Percentiles rank a stretch among this genome's conserved stretches.
Evolutionary conservation across 495 filamentous ascomycete genomes (phyloP).

Genomic region (Chaetomidium leptoderma): DNA sequence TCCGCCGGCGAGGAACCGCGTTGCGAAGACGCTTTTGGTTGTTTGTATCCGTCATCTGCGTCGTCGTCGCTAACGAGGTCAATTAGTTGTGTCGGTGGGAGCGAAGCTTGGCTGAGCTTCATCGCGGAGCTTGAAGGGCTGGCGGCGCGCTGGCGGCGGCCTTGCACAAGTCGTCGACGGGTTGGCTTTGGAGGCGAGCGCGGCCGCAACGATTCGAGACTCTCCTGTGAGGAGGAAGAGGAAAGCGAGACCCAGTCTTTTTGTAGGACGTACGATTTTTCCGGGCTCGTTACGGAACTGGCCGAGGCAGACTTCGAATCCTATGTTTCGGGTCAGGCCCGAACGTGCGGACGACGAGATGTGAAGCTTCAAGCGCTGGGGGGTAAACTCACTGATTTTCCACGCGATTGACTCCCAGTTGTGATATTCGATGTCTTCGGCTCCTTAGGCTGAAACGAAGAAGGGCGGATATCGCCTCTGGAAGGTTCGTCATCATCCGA

Average conservation of each 20-base stretch:
- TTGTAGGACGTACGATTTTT: constrained; percentile 16
- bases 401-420: not conserved
- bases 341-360: not conserved
- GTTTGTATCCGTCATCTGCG: constrained; percentile 23
- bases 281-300: constrained; percentile 25
- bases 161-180: constrained; percentile 31
- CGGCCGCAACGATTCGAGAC: constrained; percentile 17
- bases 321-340: not conserved
- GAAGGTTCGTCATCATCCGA: constrained; percentile 43
- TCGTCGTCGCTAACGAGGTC: constrained; percentile 32
- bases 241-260: constrained; percentile 30
- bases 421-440: constrained; percentile 5
- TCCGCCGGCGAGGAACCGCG: constrained; percentile 14
- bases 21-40: constrained; percentile 10
- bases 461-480: constrained; percentile 65
- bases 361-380: not conserved
- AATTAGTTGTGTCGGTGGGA: constrained; percentile 13
- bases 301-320: constrained; percentile 10
- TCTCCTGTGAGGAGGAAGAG: constrained; percentile 18
- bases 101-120: constrained; percentile 2
- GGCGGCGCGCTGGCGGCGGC: constrained; percentile 23
- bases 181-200: constrained; percentile 15
- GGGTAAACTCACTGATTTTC: constrained; percentile 22
- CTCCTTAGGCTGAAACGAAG: constrained; percentile 50
- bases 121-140: constrained; percentile 18